Base-by-base conservation (phyloP, 345 rosid genomes). In the Pugionium dolabratum region DNA sequence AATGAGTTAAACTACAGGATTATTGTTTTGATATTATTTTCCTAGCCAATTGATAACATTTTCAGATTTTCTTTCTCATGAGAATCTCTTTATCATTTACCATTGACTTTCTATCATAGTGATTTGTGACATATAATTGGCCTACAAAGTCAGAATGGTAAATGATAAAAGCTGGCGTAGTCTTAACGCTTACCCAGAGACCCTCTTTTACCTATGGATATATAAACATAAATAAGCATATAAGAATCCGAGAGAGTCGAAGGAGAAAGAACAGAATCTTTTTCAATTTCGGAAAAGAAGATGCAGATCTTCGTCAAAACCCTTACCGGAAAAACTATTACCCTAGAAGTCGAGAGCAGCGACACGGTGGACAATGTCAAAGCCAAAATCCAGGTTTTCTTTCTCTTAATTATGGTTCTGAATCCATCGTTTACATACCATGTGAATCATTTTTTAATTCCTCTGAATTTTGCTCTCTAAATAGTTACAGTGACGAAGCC, bases 231-330 rank as follows among this genome's bases (percentile, higher is more conserved):
- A 1, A 51, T 1, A 53, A 18, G 18, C 1, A 18, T 1, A 30
- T 5, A 28, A n/a, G 37, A 40, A 11, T 40, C 35, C 34, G 62
- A 58, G n/a, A 49, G 41, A 69, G 44, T n/a, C n/a, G 1, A 40
- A 40, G 3, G 10, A 40, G n/a, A n/a, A 40, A 40, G n/a, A 40
- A 40, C 2, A 10, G 31, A 36, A 33, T 25, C 7, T 30, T 50
- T 5, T 25, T 18, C 18, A 31, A 41, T 0, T 10, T 40, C 9
- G 8, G 30, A 7, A 53, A 11, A n/a, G 26, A 42, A 29, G 29
- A 76, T 83, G 86, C 86, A 83, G 84, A 83, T 83, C 81, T 83
- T 80, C 56, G 86, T 83, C 52, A 83, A 83, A 74, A 83, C 86
- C 57, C 76, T 80, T 10, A 80, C 86, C 6, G 86, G 86, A 0